Evolutionary conservation across 2,329 filamentous ascomycete genomes (phyloP).

Genomic region (Bisporella sp.): DNA sequence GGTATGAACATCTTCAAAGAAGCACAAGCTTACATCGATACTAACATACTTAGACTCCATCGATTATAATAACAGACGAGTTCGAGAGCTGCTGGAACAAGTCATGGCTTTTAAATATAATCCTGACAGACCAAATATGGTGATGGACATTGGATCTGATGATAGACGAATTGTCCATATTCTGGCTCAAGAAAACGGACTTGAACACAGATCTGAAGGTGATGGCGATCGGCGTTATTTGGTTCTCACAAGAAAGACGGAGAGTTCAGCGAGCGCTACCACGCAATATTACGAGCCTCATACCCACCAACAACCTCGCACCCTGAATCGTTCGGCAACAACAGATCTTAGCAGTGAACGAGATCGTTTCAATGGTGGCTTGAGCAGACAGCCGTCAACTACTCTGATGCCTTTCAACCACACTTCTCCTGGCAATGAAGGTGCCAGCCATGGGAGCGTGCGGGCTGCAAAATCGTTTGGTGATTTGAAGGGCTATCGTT

Average conservation of each 20-base stretch:
- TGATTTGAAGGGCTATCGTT: slow-evolving; percentile 76
- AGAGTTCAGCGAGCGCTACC: neutral
- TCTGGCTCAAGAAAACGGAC: slow-evolving; percentile 87
- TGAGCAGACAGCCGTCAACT: slow-evolving; percentile 71
- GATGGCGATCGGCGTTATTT: slow-evolving; percentile 83
- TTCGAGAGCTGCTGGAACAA: slow-evolving; percentile 87
- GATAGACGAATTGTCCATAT: slow-evolving; percentile 90
- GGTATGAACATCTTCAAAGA: neutral
- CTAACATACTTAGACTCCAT: slow-evolving; percentile 11
- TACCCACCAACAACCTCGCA: slow-evolving; percentile 72
- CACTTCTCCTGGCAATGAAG: slow-evolving; percentile 52
- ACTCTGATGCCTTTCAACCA: slow-evolving; percentile 87
- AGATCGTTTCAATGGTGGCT: slow-evolving; percentile 54
- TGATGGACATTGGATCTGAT: slow-evolving; percentile 76
- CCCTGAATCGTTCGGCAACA: slow-evolving; percentile 88
- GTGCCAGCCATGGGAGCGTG: slow-evolving; percentile 66
- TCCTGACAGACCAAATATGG: slow-evolving; percentile 66
- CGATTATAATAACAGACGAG: slow-evolving; percentile 81
- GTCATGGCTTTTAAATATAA: slow-evolving; percentile 84
- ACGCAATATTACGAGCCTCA: neutral
- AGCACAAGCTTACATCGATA: neutral
- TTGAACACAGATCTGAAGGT: slow-evolving; percentile 86
- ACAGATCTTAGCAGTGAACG: slow-evolving; percentile 88
- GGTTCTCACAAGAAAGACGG: slow-evolving; percentile 63
- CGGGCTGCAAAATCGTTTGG: slow-evolving; percentile 95